Percentiles rank a stretch among this genome's conserved stretches.
Conservation (phyloP, 345 rosid genomes). For the Alliaria petiolata region DNA sequence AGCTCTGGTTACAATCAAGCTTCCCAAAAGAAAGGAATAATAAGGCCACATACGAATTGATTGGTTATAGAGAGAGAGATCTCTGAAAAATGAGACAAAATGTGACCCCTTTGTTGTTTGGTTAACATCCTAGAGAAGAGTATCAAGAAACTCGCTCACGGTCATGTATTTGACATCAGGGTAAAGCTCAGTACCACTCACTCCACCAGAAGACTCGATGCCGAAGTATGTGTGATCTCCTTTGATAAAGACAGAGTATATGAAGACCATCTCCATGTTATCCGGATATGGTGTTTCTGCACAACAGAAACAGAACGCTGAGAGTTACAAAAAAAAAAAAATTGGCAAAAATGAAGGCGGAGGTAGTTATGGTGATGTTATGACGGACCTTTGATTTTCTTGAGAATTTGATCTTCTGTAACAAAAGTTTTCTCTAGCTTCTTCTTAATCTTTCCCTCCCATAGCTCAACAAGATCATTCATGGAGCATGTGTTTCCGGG, state of each 20-base stretch:
- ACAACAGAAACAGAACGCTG: background rate
- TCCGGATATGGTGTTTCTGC: constrained; percentile 62
- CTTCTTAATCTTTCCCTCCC: constrained; percentile 63
- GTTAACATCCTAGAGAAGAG: constrained; percentile 16
- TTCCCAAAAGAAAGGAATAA: too few relatives aligned
- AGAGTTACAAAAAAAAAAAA: background rate
- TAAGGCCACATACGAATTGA: too few relatives aligned
- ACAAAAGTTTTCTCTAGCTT: constrained; percentile 47
- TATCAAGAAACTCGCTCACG: constrained; percentile 57
- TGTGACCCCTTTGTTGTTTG: background rate
- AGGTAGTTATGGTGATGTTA: background rate
- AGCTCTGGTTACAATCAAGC: too few relatives aligned
- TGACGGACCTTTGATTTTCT: constrained; percentile 49
- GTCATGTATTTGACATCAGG: constrained; percentile 69
- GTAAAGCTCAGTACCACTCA: constrained; percentile 76
- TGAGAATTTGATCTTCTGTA: constrained; percentile 53
- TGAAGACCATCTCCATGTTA: constrained; percentile 47
- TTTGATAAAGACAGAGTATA: constrained; percentile 59
- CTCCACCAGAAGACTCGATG: constrained; percentile 62
- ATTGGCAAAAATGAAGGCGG: background rate
- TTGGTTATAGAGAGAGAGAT: too few relatives aligned
- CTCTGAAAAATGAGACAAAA: too few relatives aligned
- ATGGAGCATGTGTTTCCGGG: constrained; percentile 46
- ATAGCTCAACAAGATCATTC: constrained; percentile 54
- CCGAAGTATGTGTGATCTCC: constrained; percentile 68